phyloP scores from a whole-genome alignment of 345 rosid species.

The Dimocarpus longan region DNA sequence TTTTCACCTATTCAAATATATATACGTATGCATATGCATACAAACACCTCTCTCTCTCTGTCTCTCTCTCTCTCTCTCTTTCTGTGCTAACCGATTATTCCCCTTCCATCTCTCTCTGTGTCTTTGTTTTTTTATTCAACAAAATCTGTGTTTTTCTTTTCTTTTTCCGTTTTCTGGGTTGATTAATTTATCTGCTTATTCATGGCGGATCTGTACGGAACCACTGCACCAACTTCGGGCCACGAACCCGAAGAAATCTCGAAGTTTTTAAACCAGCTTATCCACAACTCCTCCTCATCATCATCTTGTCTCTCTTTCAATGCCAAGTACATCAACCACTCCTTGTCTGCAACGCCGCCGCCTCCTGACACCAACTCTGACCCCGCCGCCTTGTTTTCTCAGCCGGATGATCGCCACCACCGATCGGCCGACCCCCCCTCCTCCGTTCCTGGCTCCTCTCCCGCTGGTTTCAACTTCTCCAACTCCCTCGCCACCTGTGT shows the following conservation, averaged over 20 bases:
- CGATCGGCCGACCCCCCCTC: conserved; percentile 19
- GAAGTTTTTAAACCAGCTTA: conserved; percentile 45
- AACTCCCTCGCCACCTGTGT: background rate
- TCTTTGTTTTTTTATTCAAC: background rate
- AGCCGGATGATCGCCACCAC: conserved; percentile 28
- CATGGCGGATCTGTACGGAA: conserved; percentile 67
- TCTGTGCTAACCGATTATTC: background rate
- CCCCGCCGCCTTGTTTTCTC: conserved; percentile 4
- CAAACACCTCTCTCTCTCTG: background rate
- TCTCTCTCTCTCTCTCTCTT: background rate
- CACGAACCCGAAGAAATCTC: conserved; percentile 56
- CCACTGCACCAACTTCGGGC: conserved; percentile 30
- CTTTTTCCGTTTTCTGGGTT: too few relatives aligned
- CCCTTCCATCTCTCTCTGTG: background rate
- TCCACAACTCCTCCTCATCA: conserved; percentile 40
- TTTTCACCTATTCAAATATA: too few relatives aligned
- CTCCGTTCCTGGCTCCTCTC: conserved; percentile 12
- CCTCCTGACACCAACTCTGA: background rate
- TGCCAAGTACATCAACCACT: conserved; percentile 12
- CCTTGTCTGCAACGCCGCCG: conserved; percentile 12
- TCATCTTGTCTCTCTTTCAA: conserved; percentile 25
- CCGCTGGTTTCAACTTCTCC: conserved; percentile 27
- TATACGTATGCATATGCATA: background rate
- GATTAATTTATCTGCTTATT: conserved; percentile 2
- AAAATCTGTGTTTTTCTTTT: background rate